A percentile compares a stretch with the other conserved stretches of the same genome.
These are phyloP conservation scores for Pseudogymnoascus sp. DNA, from an alignment of 2,329 filamentous ascomycete species.

Conservation along the genomic window DNA sequence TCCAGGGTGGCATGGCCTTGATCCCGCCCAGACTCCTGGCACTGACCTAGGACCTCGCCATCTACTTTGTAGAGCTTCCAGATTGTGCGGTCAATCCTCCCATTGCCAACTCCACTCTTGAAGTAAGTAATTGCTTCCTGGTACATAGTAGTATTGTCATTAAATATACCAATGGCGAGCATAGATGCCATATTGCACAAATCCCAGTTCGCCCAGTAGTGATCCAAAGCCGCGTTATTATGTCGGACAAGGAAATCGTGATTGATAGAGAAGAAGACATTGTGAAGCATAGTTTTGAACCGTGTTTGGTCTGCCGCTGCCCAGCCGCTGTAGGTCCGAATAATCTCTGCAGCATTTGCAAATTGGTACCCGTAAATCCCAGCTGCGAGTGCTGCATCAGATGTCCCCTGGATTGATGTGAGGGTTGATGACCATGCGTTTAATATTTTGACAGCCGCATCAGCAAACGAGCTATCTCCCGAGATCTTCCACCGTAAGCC, in stretches of 20 bases:
- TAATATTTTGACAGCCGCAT: slow-evolving; percentile 32
- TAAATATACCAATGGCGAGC: slow-evolving; percentile 36
- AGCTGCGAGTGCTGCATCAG: slow-evolving; percentile 34
- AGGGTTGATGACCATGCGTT: slow-evolving; percentile 33
- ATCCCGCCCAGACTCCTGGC: slow-evolving; percentile 38
- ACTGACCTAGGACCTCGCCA: slow-evolving; percentile 30
- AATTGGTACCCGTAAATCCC: slow-evolving; percentile 41
- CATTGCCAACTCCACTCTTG: slow-evolving; percentile 33
- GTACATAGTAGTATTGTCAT: slow-evolving; percentile 36
- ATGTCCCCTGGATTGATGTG: slow-evolving; percentile 28
- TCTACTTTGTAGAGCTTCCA: slow-evolving; percentile 28
- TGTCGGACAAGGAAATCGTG: slow-evolving; percentile 32
- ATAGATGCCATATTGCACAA: slow-evolving; percentile 36
- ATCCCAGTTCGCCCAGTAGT: slow-evolving; percentile 32
- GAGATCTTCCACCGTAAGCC: slow-evolving; percentile 36
- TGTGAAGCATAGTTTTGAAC: slow-evolving; percentile 28
- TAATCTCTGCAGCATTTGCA: slow-evolving; percentile 39
- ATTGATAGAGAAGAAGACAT: slow-evolving; percentile 35
- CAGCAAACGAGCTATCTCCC: slow-evolving; percentile 31
- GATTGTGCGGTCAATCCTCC: slow-evolving; percentile 30
- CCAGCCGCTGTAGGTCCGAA: slow-evolving; percentile 32
- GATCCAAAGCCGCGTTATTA: slow-evolving; percentile 30
- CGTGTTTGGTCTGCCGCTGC: slow-evolving; percentile 20
- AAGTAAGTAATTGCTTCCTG: slow-evolving; percentile 35
- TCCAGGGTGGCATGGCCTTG: slow-evolving; percentile 39